Evolutionary conservation across 352 stramenopile genomes (phyloP).

Genomic region (Pythium utonaiense): DNA sequence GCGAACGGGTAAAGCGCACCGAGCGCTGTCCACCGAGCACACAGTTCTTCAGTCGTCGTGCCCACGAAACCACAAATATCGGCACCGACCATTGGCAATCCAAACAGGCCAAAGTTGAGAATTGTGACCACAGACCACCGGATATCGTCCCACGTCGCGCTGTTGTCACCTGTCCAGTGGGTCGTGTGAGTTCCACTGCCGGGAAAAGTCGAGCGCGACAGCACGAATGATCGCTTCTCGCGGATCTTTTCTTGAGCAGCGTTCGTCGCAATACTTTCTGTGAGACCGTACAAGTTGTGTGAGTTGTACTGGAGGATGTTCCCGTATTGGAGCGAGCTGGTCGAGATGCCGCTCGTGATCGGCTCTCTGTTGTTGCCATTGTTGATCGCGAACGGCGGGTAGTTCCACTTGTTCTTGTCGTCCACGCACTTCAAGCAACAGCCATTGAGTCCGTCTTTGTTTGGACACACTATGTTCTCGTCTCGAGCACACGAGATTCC

Average conservation of each 20-base stretch:
- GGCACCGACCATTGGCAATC: constrained; percentile 77
- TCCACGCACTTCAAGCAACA: constrained; percentile 42
- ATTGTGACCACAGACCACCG: constrained; percentile 62
- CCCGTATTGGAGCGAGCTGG: constrained; percentile 49
- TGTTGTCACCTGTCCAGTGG: constrained; percentile 82
- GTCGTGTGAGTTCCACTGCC: constrained; percentile 52
- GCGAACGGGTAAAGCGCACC: constrained; percentile 74
- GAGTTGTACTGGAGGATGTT: constrained; percentile 67
- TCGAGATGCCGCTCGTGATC: constrained; percentile 62
- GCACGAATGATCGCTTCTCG: constrained; percentile 63
- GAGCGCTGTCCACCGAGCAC: constrained; percentile 67
- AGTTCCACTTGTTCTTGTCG: constrained; percentile 46
- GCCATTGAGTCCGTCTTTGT: constrained; percentile 31
- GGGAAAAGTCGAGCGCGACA: constrained; percentile 71
- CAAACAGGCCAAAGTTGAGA: constrained; percentile 70
- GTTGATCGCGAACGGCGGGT: constrained; percentile 59
- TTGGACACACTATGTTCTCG: constrained; percentile 28
- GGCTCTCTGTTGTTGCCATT: constrained; percentile 40
- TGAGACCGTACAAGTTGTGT: constrained; percentile 80
- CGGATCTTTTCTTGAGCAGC: constrained; percentile 41
- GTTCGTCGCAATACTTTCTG: constrained; percentile 66
- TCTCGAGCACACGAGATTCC: constrained; percentile 38
- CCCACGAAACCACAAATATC: constrained; percentile 73
- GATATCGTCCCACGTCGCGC: constrained; percentile 74
- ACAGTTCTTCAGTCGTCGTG: constrained; percentile 59